Evolutionary conservation across 1,139 yeast species (phyloP).

Genomic region (Lodderomyces jiufengensis): DNA sequence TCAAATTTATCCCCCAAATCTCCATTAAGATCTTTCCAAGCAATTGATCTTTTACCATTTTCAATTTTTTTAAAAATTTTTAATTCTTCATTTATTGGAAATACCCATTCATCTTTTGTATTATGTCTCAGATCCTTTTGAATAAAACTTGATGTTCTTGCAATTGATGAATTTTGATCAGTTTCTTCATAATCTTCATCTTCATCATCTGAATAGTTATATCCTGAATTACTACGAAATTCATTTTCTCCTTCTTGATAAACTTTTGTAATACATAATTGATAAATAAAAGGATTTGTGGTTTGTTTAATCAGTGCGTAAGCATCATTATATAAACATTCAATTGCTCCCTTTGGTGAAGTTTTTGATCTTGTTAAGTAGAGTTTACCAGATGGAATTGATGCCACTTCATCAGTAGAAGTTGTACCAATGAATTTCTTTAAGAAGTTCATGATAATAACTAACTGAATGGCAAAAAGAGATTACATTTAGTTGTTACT

Average conservation of each 20-base stretch:
- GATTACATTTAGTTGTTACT: too few relatives aligned
- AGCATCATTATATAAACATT: conserved; percentile 81
- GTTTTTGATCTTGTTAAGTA: conserved; percentile 68
- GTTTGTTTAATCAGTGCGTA: conserved; percentile 69
- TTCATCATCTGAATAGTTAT: conserved; percentile 51
- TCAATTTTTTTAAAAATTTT: conserved; percentile 39
- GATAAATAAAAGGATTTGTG: conserved; percentile 62
- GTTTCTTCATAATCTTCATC: conserved; percentile 53
- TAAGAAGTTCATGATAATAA: conserved; percentile 66
- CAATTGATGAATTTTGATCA: conserved; percentile 19
- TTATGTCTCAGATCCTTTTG: conserved; percentile 11
- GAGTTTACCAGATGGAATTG: conserved; percentile 77
- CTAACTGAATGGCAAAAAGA: too few relatives aligned
- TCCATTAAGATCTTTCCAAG: conserved; percentile 83
- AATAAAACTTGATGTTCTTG: conserved; percentile 11
- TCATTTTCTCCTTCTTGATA: conserved; percentile 62
- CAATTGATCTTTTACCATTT: conserved; percentile 45
- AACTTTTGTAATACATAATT: conserved; percentile 67
- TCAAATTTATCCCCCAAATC: conserved; percentile 86
- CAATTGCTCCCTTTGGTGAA: conserved; percentile 84
- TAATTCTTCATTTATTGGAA: conserved; percentile 63
- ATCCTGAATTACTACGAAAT: conserved; percentile 27
- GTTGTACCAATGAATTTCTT: conserved; percentile 63
- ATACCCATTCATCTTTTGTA: conserved; percentile 60
- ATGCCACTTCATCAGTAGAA: conserved; percentile 63